Evolutionary conservation across 1,139 yeast genomes (phyloP).

Genomic region (Blastobotrys arbuscula): DNA sequence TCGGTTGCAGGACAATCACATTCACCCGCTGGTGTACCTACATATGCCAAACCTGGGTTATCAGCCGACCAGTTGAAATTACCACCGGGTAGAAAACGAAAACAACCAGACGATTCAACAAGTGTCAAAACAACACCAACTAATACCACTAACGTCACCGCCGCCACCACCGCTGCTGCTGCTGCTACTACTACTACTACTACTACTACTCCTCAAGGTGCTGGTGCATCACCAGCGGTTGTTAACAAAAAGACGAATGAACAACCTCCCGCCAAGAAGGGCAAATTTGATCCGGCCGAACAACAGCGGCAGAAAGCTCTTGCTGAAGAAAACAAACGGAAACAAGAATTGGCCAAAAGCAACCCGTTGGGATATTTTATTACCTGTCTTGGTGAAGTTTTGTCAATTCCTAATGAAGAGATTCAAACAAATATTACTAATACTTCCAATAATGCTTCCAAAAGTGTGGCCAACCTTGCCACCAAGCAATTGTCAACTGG

Average conservation of each 20-base stretch:
- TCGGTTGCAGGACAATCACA: constrained; percentile 12
- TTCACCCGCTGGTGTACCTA: constrained; percentile 28
- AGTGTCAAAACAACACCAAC: constrained; percentile 6
- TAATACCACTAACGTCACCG: constrained; percentile 3
- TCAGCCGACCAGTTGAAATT: constrained; percentile 30
- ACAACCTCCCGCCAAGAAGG: constrained; percentile 25
- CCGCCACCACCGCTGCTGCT: constrained; percentile 14
- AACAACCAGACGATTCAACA: constrained; percentile 14
- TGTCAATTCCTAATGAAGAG: constrained; percentile 27
- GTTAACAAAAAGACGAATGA: constrained; percentile 13
- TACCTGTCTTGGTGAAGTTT: constrained; percentile 28
- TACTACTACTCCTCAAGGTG: constrained; percentile 18
- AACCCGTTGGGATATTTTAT: constrained; percentile 29
- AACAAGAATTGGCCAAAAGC: constrained; percentile 24
- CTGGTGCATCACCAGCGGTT: constrained; percentile 17
- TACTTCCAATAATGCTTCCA: not conserved
- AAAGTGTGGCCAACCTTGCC: not conserved
- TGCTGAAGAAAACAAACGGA: constrained; percentile 21
- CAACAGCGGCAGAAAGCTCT: constrained; percentile 19
- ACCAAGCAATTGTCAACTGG: not conserved
- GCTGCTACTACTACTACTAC: constrained; percentile 1
- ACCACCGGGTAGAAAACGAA: constrained; percentile 28
- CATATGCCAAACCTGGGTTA: constrained; percentile 26
- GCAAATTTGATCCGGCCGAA: constrained; percentile 24
- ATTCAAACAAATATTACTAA: constrained; percentile 14